Evolutionary conservation across 2,329 filamentous ascomycete species (phyloP), one percentile per base, ranked within the genome.

Genomic region (Ceratocystis albifundus): DNA sequence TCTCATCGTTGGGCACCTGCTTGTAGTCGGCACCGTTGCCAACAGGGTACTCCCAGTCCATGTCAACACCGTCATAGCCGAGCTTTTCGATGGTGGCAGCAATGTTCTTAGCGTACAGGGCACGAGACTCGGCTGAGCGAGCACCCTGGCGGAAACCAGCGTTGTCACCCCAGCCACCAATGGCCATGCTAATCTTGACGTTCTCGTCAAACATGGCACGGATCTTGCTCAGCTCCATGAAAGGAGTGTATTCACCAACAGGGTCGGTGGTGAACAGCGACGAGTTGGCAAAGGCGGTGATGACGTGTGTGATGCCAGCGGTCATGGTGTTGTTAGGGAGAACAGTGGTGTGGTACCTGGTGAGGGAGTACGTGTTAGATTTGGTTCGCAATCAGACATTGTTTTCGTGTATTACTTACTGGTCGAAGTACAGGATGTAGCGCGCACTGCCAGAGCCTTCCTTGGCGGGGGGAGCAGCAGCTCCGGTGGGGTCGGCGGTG

Each of bases 91-190:
- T 77, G 82, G 89, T 86, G 32, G 76, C 76, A 7, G 80, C 82
- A 1, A 90, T 79, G 70, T 88, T 88, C 59, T 77, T 77, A 1
- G 87, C 85, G 74, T 87, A 91, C 8, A 75, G 75, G 68, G 78
- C 76, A 17, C 85, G 81, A 0, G 79, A 80, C 1, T 74, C 70
- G 0, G 80, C 77, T 3, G 79, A 78, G 64, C 77, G 78, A 1
- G 84, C 83, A 0, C 81, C 86, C 10, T 72, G 73, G 0, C 80
- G 79, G 71, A 88, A 90, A 0, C 86, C 87, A 5, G 74, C 73
- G 0, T 81, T 85, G 68, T 89, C 85, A 0, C 86, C 87, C 88
- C 88, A 91, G 65, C 88, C 88, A 12, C 88, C 88, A 69, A 91
- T 83, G 25, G 88, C 87, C 50, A 90, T 79, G 76, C 87, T 80